Base-by-base conservation (phyloP, 495 filamentous ascomycete species). In the Podospora tetraspora region DNA sequence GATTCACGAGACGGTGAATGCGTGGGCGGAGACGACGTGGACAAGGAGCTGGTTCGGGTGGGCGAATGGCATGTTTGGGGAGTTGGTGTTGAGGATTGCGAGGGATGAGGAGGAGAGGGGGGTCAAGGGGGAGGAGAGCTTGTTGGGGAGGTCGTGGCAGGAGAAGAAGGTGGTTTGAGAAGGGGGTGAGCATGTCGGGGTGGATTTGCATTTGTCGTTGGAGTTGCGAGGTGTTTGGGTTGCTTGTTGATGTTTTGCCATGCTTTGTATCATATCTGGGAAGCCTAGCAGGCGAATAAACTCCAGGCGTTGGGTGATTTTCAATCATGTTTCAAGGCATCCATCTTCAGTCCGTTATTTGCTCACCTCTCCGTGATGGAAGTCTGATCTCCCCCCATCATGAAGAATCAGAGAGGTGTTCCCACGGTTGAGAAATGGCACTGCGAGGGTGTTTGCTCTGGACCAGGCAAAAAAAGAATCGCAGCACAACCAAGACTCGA, bases 31-130 rank as follows among this genome's bases (percentile, higher is more conserved):
- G 67, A 74, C 69, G 10, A 71, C 80, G 59, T 91, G 85, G 85
- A 85, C 87, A 32, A 77, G 88, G 71, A 81, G 85, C 70, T 90
- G 88, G 87, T 90, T 90, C 65, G 88, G 87, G 1, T 90, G 88
- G 88, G 87, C 86, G 6, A 91, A 90, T 71, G 88, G 88, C 19
- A 76, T 91, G 66, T 89, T 90, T 73, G 88, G 88, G 2, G 86
- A 90, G 73, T 80, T 86, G 76, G 81, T 91, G 37, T 69, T 91
- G 69, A 63, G 61, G 66, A 76, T 79, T 63, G 71, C 73, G 6
- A 71, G 72, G 59, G 73, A 79, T 10, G 77, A 77, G 64, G 57
- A 74, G 67, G 56, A 11, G 61, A 69, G 71, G 66, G 72, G 69
- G 13, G 62, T 74, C 5, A 23, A 60, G 59, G 59, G 65, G 19